phyloP scores from a whole-genome alignment of 352 stramenopile species.

The Pythium aristosporum region DNA sequence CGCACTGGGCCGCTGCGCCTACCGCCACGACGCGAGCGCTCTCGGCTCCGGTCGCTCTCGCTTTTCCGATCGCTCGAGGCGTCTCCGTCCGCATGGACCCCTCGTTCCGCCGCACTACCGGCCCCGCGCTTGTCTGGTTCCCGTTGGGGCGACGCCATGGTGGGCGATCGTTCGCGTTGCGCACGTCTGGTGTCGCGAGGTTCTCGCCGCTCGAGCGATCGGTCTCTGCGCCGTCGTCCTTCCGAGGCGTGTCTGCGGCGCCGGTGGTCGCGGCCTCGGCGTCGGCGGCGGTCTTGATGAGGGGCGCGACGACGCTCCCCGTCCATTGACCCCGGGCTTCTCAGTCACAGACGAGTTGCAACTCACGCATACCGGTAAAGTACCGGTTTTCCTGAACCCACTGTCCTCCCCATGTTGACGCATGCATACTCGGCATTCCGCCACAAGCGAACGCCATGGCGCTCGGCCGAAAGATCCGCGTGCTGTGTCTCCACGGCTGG shows the following conservation, averaged over 20 bases:
- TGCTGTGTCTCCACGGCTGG: conserved; percentile 81
- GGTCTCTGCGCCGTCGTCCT: neutral
- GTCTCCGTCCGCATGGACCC: neutral
- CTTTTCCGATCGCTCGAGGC: neutral
- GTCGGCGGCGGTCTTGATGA: conserved; percentile 18
- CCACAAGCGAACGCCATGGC: conserved; percentile 4
- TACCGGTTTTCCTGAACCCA: neutral
- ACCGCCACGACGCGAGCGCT: neutral
- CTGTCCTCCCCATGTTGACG: neutral
- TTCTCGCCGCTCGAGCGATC: conserved; percentile 4
- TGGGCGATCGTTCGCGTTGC: neutral
- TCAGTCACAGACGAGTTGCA: neutral
- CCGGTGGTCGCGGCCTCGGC: conserved; percentile 11
- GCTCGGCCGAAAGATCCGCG: conserved; percentile 41
- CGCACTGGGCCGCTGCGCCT: neutral
- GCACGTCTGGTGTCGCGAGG: neutral
- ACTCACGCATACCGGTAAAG: neutral
- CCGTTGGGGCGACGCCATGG: neutral
- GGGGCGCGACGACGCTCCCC: conserved; percentile 2
- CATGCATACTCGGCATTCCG: neutral
- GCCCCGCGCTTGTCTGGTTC: neutral
- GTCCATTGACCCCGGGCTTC: conserved; percentile 1
- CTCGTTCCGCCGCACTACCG: neutral
- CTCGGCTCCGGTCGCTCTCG: conserved; percentile 1
- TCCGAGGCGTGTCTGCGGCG: conserved; percentile 4